These are phyloP conservation scores for Tuber melanosporum DNA, from an alignment of 495 filamentous ascomycete genomes.

Conservation along the genomic window DNA sequence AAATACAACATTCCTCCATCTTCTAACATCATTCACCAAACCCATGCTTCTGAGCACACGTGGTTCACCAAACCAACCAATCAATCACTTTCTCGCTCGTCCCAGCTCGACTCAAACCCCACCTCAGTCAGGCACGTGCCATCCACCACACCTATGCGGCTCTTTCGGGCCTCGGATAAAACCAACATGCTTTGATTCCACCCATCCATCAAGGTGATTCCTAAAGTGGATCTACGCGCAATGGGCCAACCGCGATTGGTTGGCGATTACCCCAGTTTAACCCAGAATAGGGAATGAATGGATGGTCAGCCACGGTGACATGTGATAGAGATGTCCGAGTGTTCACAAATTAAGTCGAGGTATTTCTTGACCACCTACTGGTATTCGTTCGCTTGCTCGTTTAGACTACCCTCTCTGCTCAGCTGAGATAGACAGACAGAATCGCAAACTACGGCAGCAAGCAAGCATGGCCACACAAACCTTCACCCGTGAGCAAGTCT, in stretches of 20 bases:
- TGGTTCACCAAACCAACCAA: background rate
- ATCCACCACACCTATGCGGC: background rate
- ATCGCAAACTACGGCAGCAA: background rate
- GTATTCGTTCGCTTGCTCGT: background rate
- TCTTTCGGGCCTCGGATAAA: background rate
- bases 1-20: too few species aligned
- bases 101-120: background rate
- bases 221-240: background rate
- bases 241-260: background rate
- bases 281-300: background rate
- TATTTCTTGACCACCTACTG: background rate
- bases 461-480: slow-evolving; percentile 22
- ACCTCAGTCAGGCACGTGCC: background rate
- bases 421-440: background rate
- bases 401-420: background rate
- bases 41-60: background rate
- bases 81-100: background rate
- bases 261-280: background rate
- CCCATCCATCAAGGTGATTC: background rate
- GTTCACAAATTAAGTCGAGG: background rate
- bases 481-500: slow-evolving; percentile 69
- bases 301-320: background rate
- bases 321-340: background rate
- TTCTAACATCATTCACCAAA: background rate
- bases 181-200: background rate